Conservation (phyloP, 2,329 filamentous ascomycete species). For the Pezicula neosporulosa region DNA sequence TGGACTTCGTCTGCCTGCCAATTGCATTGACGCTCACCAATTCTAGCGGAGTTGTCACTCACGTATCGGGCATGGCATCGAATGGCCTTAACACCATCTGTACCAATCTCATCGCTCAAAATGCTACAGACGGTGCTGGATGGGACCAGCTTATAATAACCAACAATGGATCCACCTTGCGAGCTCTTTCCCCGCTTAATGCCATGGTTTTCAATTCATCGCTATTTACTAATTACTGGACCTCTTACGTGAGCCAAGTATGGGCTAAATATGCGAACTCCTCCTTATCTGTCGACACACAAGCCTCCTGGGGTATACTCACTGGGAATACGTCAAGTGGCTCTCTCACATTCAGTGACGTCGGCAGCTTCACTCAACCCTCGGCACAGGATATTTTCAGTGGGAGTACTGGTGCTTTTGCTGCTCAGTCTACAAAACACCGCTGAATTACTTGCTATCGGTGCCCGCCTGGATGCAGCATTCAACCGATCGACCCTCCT, state of each 20-base stretch:
- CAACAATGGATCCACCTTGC: slow-evolving; percentile 28
- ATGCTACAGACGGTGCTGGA: slow-evolving; percentile 46
- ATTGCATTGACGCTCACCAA: slow-evolving; percentile 50
- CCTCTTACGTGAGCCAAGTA: slow-evolving; percentile 39
- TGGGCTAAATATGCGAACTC: slow-evolving; percentile 36
- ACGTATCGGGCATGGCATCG: slow-evolving; percentile 51
- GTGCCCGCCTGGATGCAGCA: slow-evolving; percentile 70
- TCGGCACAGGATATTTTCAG: slow-evolving; percentile 61
- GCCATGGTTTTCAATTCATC: slow-evolving; percentile 31
- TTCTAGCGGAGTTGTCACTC: slow-evolving; percentile 38
- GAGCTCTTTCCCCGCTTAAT: slow-evolving; percentile 39
- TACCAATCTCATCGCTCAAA: slow-evolving; percentile 50
- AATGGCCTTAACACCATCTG: slow-evolving; percentile 55
- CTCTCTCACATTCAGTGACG: slow-evolving; percentile 36
- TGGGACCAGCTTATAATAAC: slow-evolving; percentile 53
- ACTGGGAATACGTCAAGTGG: background rate
- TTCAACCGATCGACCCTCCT: slow-evolving; percentile 72
- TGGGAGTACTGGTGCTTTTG: slow-evolving; percentile 62
- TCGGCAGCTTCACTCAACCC: slow-evolving; percentile 52
- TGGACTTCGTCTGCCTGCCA: slow-evolving; percentile 71
- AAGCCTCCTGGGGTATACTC: slow-evolving; percentile 52
- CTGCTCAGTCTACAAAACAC: slow-evolving; percentile 22
- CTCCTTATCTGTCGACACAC: slow-evolving; percentile 59
- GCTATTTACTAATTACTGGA: slow-evolving; percentile 39
- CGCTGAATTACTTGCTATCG: slow-evolving; percentile 53